Base-by-base conservation (phyloP, 768 basidiomycete genomes). In the Tylopilus sp. region DNA sequence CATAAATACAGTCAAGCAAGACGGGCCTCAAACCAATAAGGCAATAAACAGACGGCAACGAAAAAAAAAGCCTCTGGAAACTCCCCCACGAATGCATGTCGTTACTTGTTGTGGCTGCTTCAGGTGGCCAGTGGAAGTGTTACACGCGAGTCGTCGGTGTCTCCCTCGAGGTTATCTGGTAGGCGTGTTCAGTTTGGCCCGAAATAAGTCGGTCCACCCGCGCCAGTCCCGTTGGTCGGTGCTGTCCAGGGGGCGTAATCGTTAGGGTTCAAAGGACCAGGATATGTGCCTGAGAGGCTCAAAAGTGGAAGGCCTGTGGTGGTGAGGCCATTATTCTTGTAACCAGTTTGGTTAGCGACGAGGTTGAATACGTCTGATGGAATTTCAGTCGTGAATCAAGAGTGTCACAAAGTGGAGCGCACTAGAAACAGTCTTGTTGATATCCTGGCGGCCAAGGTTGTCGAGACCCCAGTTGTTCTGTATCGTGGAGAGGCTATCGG, bases 381-480 rank as follows among this genome's bases (percentile, higher is more conserved):
- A 13, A 23, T 17, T 44, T 55, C 22, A 47, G 21, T 17, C 20
- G 22, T 17, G 18, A 9, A 8, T 15, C 4, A 42, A 20, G 35
- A 3, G 17, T 10, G 17, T 12, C 12, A 28, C 20, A 7, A 12
- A 2, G 36, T 39, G 21, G 17, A 35, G 7, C 61, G 39, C n/a
- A 59, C 59, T 65, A 12, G 49, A 20, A 17, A 60, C 48, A 9
- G 56, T 75, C 69, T 71, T 69, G 66, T 81, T 81, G 41, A 75
- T 76, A 57, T 83, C 81, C 40, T 72, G 71, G 39, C 83, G 76
- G 18, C 83, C 83, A 20, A 85, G 79, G 15, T 78, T 79, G 35
- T 73, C 75, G 25, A 86, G 78, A 4, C 68, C 65, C 83, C 83
- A 85, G 67, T 85, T 86, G 33, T 75, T 73, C 64, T 83, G 63